Evolutionary conservation across 768 basidiomycete species (phyloP), one percentile per base, ranked within the genome.

Genomic region (Tricholoma bakamatsutake): DNA sequence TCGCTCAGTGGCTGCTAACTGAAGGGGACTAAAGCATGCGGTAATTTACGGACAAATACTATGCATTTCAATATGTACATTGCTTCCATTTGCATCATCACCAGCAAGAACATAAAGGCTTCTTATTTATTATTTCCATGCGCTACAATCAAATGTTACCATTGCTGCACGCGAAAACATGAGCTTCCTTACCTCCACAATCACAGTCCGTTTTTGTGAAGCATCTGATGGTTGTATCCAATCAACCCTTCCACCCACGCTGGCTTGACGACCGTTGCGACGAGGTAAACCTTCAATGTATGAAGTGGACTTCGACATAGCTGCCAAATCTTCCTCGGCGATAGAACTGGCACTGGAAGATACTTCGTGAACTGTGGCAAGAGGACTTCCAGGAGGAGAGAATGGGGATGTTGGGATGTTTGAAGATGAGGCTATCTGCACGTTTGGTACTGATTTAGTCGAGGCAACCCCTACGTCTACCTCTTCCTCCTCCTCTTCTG

Each of bases 1-100:
- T 96, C 66, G 90, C 91, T 0, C 72, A 83, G 37, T 96, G 93
- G 93, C 74, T 97, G 46, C 78, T 93, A 72, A 79, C 80, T 8
- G 90, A 93, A 70, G 89, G 83, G 34, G 88, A 92, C 61, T 88
- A 64, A 67, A 50, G 28, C 33, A 39, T 50, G 43, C n/a, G 15
- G 50, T 52, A 51, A 53, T 58, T 40, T 52, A 55, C 45, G 37
- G 35, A 57, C n/a, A n/a, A 43, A 28, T 34, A 9, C 51, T 58
- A 52, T 58, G 50, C 48, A 45, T 57, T 63, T 57, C 58, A 63
- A 45, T 61, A 30, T 64, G 62, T 66, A 61, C 58, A 65, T 60
- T 57, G 60, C 35, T 53, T 58, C 55, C 59, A 62, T 47, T 50
- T 53, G 56, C 60, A 63, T 58, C 52, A 57, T 61, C 66, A 88